Percentiles rank a stretch among this genome's conserved stretches.
Evolutionary conservation across 2,329 filamentous ascomycete genomes (phyloP).

Genomic region (Tympanopsis confertula): DNA sequence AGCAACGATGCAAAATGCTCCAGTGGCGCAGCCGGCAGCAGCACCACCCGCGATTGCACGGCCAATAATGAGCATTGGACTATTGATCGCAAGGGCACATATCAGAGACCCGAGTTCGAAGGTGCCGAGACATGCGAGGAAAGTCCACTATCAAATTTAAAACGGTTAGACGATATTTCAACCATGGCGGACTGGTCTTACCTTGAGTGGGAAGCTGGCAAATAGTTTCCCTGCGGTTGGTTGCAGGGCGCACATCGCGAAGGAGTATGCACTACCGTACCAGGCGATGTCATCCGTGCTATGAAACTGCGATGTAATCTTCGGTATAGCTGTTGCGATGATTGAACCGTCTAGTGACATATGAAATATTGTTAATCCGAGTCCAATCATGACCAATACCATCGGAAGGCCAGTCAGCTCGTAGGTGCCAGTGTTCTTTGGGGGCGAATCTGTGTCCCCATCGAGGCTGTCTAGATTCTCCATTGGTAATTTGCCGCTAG

Average conservation of each 20-base stretch:
- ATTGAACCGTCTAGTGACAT: no score
- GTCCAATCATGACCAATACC: no score
- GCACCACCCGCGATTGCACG: slow-evolving; percentile 20
- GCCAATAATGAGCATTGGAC: slow-evolving; percentile 17
- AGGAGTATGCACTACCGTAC: slow-evolving; percentile 31
- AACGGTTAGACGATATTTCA: no score
- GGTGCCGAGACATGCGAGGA: slow-evolving; percentile 14
- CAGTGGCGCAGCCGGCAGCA: slow-evolving; percentile 18
- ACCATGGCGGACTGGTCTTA: no score
- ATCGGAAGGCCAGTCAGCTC: no score
- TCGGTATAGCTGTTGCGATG: slow-evolving; percentile 27
- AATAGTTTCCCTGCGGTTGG: slow-evolving; percentile 28
- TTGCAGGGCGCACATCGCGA: slow-evolving; percentile 26
- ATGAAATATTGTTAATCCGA: no score
- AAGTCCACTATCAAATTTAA: no score
- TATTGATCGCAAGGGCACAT: slow-evolving; percentile 17
- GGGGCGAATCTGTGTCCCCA: no score
- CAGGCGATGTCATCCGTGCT: slow-evolving; percentile 31
- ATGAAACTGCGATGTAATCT: slow-evolving; percentile 24
- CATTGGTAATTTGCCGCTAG: no score
- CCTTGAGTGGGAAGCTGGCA: slow-evolving; percentile 30
- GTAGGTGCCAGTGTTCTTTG: no score
- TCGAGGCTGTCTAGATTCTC: no score
- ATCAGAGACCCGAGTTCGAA: slow-evolving; percentile 23
- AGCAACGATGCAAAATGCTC: slow-evolving; percentile 11